Evolutionary conservation across 78 protist species (phyloP), one percentile per base, ranked within the genome.

Genomic region (Dictyostelium capitatum): DNA sequence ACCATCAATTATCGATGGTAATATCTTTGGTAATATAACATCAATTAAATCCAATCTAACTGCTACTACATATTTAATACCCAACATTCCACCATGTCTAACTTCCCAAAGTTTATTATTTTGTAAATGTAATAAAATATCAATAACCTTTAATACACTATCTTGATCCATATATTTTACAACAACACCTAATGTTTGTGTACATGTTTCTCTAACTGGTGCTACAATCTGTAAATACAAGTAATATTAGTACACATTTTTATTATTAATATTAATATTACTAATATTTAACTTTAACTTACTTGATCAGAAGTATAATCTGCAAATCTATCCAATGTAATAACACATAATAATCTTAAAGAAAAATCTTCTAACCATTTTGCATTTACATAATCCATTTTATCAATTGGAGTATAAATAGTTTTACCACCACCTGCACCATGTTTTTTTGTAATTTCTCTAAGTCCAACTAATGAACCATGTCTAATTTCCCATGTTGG

Each of bases 151-250:
- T 20, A 82, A 46, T 1, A 81, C 87, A 78, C 83, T 69, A 3
- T 43, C 95, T 30, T 62, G 19, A 57, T 37, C 43, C 81, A 93
- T 54, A 62, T 79, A 84, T 32, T 57, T 56, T 23, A 96, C 75
- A 0, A 85, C 69, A 12, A 81, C 83, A 20, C 97, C 98, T 17
- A 97, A 83, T 23, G 95, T 95, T 64, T 97, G 98, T 12, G 98
- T 97, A n/a, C 95, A 82, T 12, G 95, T 97, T 80, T 98, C 99
- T 12, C 98, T 96, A 32, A 98, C 98, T 12, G 99, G 99, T 15
- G 98, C 98, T 3, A 96, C 97, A 12, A 89, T 97, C 95, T 82
- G 23, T n/a, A n/a, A n/a, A n/a, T n/a, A n/a, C n/a, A n/a, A n/a
- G n/a, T n/a, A n/a, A n/a, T n/a, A n/a, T n/a, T n/a, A n/a, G n/a